Percentiles rank a stretch among this genome's conserved stretches.
These are phyloP conservation scores for Phylloporus sp. DNA, from an alignment of 768 basidiomycete species.

Conservation along the genomic window DNA sequence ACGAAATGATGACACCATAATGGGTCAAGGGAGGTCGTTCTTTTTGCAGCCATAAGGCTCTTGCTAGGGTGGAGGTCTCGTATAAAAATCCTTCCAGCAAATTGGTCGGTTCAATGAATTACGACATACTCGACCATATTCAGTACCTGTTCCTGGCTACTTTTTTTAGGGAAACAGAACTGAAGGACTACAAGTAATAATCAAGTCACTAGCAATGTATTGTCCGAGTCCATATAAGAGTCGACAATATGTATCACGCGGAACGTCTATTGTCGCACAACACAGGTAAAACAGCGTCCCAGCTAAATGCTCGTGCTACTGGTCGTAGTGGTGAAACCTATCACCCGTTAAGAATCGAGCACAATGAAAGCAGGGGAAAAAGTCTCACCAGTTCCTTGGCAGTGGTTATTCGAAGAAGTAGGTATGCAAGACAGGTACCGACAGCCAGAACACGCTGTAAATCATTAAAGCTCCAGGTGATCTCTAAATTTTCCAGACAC, in stretches of 20 bases:
- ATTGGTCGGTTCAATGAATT: not conserved
- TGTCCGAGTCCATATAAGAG: conserved; percentile 9
- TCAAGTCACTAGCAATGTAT: not conserved
- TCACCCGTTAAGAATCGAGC: conserved; percentile 3
- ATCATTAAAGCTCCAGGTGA: not conserved
- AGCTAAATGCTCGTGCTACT: conserved; percentile 28
- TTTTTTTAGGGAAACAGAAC: not conserved
- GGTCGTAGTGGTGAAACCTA: conserved; percentile 30
- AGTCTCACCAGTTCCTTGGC: conserved; percentile 42
- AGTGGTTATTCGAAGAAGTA: conserved; percentile 62
- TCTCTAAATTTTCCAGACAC: not conserved
- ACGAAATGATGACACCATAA: conserved; percentile 50
- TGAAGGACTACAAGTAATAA: not conserved
- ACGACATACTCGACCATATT: not conserved
- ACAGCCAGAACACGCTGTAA: conserved; percentile 76
- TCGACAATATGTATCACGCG: not conserved
- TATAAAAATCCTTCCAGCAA: not conserved
- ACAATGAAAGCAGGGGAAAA: not conserved
- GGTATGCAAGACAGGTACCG: conserved; percentile 90
- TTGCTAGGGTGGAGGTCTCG: not conserved
- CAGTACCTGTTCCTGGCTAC: not conserved
- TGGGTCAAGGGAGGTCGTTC: conserved; percentile 36
- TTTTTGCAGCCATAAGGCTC: conserved; percentile 22
- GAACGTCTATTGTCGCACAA: not conserved
- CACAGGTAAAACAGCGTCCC: not conserved